phyloP scores from a whole-genome alignment of 352 stramenopile genomes.

The Phytophthora sojae region DNA sequence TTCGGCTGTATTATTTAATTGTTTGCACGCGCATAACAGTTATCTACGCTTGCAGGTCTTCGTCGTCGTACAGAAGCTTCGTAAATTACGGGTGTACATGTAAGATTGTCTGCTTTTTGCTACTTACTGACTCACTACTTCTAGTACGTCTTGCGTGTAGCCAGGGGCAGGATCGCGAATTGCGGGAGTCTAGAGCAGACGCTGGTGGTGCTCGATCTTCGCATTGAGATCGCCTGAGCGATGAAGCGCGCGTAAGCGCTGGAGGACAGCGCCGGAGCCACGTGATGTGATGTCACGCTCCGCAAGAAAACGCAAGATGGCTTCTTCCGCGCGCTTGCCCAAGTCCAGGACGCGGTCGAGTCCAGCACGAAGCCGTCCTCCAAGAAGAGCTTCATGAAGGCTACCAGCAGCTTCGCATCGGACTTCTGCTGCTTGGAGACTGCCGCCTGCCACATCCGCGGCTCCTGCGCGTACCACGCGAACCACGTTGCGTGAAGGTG shows the following conservation, averaged over 20 bases:
- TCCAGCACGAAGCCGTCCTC: constrained; percentile 13
- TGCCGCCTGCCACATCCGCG: constrained; percentile 6
- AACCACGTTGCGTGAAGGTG: constrained; percentile 29
- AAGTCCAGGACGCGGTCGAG: not conserved
- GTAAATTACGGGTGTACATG: too few species aligned
- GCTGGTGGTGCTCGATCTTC: not conserved
- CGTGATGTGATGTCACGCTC: constrained; percentile 3
- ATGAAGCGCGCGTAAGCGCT: constrained; percentile 10
- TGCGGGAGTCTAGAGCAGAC: not conserved
- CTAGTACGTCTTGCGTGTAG: constrained; percentile 19
- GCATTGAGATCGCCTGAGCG: constrained; percentile 6
- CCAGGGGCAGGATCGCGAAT: constrained; percentile 11
- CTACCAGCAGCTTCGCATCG: constrained; percentile 11
- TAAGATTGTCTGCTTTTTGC: too few species aligned
- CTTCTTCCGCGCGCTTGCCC: not conserved
- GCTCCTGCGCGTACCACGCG: constrained; percentile 22
- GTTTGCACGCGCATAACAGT: too few species aligned
- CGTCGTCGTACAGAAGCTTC: too few species aligned
- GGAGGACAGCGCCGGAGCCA: constrained; percentile 5
- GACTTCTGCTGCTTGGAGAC: constrained; percentile 19
- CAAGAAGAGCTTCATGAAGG: constrained; percentile 29
- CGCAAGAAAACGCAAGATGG: constrained; percentile 7
- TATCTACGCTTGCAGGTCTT: too few species aligned
- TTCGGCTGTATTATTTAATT: too few species aligned
- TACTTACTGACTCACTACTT: constrained; percentile 4